Conservation (phyloP, 2,329 filamentous ascomycete genomes). For the Apiospora arundinis region DNA sequence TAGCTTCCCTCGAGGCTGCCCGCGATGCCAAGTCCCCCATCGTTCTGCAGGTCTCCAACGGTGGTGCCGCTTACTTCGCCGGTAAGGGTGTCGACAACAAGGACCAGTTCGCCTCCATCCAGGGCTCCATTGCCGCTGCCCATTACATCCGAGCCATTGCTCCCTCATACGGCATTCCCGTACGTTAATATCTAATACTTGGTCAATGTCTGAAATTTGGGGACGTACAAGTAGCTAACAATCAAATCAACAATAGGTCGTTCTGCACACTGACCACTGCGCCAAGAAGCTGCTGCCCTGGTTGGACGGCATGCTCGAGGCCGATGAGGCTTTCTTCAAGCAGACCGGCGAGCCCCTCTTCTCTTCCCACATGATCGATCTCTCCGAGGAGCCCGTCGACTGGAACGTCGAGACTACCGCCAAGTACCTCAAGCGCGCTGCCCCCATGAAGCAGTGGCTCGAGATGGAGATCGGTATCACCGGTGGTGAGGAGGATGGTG, state of each 20-base stretch:
- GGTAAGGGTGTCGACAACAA: slow-evolving; percentile 86
- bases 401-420: slow-evolving; percentile 93
- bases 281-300: slow-evolving; percentile 99
- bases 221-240: slow-evolving; percentile 1
- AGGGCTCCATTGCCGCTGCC: slow-evolving; percentile 85
- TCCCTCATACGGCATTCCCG: slow-evolving; percentile 85
- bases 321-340: slow-evolving; percentile 96
- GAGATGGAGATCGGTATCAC: slow-evolving; percentile 99
- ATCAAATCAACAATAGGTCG: slow-evolving; percentile 46
- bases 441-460: slow-evolving; percentile 98
- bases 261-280: slow-evolving; percentile 98
- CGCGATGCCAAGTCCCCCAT: slow-evolving; percentile 90
- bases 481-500: slow-evolving; percentile 95
- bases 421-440: slow-evolving; percentile 90
- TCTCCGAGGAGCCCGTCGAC: slow-evolving; percentile 89
- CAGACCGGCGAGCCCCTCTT: slow-evolving; percentile 89
- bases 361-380: slow-evolving; percentile 98
- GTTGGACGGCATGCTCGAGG: slow-evolving; percentile 95
- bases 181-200: neutral
- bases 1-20: slow-evolving; percentile 91
- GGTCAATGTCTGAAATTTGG: neutral
- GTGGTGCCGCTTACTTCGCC: slow-evolving; percentile 91
- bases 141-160: slow-evolving; percentile 93
- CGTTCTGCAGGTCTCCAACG: slow-evolving; percentile 92
- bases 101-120: slow-evolving; percentile 86